phyloP scores from a whole-genome alignment of 1,139 yeast species.

The Debaryomycetaceae sp. region DNA sequence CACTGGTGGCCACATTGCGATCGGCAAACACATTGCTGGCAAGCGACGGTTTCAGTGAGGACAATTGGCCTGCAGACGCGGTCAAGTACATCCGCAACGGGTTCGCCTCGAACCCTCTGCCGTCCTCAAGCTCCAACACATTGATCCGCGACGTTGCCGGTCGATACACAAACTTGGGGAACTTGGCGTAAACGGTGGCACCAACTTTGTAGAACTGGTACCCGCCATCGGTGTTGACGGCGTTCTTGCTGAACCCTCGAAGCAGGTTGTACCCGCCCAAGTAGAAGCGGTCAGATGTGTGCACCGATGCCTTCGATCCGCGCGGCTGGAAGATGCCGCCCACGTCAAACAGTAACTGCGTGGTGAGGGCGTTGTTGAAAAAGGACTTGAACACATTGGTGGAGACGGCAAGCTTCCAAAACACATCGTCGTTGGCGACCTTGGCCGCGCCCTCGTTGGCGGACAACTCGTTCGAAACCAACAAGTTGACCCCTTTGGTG shows the following conservation, averaged over 20 bases:
- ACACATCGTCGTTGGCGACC: conserved; percentile 12
- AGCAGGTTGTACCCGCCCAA: conserved; percentile 41
- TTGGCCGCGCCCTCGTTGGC: conserved; percentile 23
- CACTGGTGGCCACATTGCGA: conserved; percentile 23
- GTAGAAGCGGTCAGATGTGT: conserved; percentile 45
- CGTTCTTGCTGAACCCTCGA: conserved; percentile 36
- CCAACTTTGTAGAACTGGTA: conserved; percentile 34
- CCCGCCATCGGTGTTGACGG: conserved; percentile 38
- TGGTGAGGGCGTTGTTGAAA: conserved; percentile 32
- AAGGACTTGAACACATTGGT: conserved; percentile 35
- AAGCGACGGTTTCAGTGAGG: conserved; percentile 14
- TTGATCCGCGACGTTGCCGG: conserved; percentile 15
- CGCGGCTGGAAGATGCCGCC: conserved; percentile 29
- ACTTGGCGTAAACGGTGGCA: conserved; percentile 30
- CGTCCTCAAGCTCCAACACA: conserved; percentile 12
- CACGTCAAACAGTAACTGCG: conserved; percentile 27
- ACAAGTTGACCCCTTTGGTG: conserved; percentile 20
- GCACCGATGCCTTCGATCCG: conserved; percentile 30
- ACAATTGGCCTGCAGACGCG: conserved; percentile 27
- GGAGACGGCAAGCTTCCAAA: conserved; percentile 23
- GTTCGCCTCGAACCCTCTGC: conserved; percentile 20
- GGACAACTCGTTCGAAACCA: conserved; percentile 26
- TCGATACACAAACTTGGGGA: conserved; percentile 29
- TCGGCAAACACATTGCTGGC: conserved; percentile 1
- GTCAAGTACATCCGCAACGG: conserved; percentile 44